Base-by-base conservation (phyloP, 1,284 basidiomycete species). In the Ceratobasidium sp. region DNA sequence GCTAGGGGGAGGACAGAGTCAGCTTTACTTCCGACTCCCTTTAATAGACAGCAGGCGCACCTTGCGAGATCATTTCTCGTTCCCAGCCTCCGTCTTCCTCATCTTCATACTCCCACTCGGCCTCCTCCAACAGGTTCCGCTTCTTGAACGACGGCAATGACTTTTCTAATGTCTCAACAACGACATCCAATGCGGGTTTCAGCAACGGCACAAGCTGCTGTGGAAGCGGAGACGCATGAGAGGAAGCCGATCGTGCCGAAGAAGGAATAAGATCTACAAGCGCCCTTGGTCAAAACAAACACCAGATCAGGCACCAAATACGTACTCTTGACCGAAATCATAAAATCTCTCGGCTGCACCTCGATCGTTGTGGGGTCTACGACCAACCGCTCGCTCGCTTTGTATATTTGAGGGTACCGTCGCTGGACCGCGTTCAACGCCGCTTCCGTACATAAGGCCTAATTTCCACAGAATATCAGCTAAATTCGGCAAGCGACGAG, bases 391-490 rank as follows among this genome's bases (percentile, higher is more conserved):
- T 99, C 95, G 37, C 87, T 89, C 1, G 94, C 93, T 83, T 94
- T 92, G 86, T 99, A 99, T 71, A 99, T 98, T 81, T 99, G 98
- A 0, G 98, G 98, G 81, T 99, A 99, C 59, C 92, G 86, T 69
- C 98, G 86, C 81, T 99, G 98, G 31, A 99, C 93, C 0, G 98
- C 97, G 80, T 98, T 98, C 77, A 99, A 83, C 0, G 97, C 94
- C 7, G 98, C 95, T 83, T 99, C 98, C 0, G 98, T 99, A 79
- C 95, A 97, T 7, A 98, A 83, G 0, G 96, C 96, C 93, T 96
- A 79, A 29, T 59, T 19, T 46, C 11, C 13, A n/a, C 4, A 54
- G 31, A 69, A 75, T 34, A 19, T 39, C 19, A 53, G 37, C 29
- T 43, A 37, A 71, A 53, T 64, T 49, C 19, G 22, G 62, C 51